phyloP scores from a whole-genome alignment of 768 basidiomycete species.

The Suillus subluteus region DNA sequence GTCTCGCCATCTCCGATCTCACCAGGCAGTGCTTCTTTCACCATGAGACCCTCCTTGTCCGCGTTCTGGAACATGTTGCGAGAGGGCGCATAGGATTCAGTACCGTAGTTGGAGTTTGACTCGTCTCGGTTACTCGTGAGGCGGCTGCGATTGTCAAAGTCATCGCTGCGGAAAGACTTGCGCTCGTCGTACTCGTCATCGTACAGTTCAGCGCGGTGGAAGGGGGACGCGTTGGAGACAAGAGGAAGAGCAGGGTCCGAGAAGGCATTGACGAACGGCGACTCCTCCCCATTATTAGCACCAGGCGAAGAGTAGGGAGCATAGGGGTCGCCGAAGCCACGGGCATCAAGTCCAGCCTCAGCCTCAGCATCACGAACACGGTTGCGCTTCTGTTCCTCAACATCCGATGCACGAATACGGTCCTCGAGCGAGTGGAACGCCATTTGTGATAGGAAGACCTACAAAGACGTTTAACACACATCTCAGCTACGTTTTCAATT shows the following conservation, averaged over 20 bases:
- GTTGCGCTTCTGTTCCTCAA: constrained; percentile 85
- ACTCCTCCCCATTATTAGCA: constrained; percentile 40
- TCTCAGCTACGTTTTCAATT: neutral
- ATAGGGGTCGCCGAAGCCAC: constrained; percentile 67
- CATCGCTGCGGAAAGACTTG: constrained; percentile 73
- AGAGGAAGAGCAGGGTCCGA: constrained; percentile 78
- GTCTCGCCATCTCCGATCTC: constrained; percentile 89
- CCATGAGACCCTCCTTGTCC: constrained; percentile 70
- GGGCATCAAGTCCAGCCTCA: constrained; percentile 66
- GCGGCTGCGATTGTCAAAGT: constrained; percentile 79
- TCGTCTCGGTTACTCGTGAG: constrained; percentile 82
- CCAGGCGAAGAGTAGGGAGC: constrained; percentile 71
- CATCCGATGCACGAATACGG: constrained; percentile 77
- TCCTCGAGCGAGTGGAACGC: constrained; percentile 93
- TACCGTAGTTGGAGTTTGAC: constrained; percentile 79
- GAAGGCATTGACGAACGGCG: constrained; percentile 43
- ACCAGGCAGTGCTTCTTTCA: constrained; percentile 84
- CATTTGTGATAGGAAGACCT: constrained; percentile 88
- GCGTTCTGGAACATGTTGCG: constrained; percentile 93
- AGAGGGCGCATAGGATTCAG: constrained; percentile 92
- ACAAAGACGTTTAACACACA: constrained; percentile 15
- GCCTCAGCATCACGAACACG: constrained; percentile 76
- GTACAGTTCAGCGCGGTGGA: constrained; percentile 76
- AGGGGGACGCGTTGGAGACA: constrained; percentile 80
- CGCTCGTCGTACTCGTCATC: constrained; percentile 81